phyloP scores from a whole-genome alignment of 257 asterid genomes.

The Scutellaria galericulata region DNA sequence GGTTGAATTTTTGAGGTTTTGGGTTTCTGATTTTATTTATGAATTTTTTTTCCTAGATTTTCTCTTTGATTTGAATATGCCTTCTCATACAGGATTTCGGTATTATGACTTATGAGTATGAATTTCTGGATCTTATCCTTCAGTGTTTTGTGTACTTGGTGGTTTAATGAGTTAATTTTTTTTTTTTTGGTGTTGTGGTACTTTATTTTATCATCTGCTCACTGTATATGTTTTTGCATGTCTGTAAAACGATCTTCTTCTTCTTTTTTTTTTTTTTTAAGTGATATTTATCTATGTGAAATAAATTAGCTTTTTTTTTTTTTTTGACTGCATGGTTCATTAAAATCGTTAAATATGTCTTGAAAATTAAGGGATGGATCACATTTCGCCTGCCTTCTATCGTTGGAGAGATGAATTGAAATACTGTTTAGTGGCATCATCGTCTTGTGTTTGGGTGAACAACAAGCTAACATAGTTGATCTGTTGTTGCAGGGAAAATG shows the following conservation, averaged over 20 bases:
- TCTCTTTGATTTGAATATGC: background rate
- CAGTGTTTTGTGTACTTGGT: constrained; percentile 13
- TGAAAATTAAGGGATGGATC: constrained; percentile 1
- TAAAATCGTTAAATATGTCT: constrained; percentile 11
- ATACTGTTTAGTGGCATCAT: background rate
- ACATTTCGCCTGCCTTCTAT: too few relatives aligned
- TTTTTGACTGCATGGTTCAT: constrained; percentile 28
- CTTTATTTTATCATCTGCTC: background rate
- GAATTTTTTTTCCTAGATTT: constrained; percentile 5
- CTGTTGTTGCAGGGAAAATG: constrained; percentile 59
- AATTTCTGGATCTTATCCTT: constrained; percentile 3
- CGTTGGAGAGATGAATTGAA: background rate
- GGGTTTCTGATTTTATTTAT: constrained; percentile 24
- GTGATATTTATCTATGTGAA: too few relatives aligned
- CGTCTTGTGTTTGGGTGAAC: background rate
- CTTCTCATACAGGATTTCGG: background rate
- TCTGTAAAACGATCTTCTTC: background rate
- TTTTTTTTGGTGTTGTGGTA: background rate
- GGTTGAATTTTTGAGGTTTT: constrained; percentile 13
- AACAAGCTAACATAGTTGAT: constrained; percentile 19
- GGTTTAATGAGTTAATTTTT: background rate
- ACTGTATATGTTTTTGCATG: constrained; percentile 22
- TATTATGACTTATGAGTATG: constrained; percentile 8
- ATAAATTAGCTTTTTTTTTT: background rate
- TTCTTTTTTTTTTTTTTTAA: too few relatives aligned